Evolutionary conservation across 495 filamentous ascomycete genomes (phyloP), one percentile per base, ranked within the genome.

Genomic region (Hypoxylon crocopeplum): DNA sequence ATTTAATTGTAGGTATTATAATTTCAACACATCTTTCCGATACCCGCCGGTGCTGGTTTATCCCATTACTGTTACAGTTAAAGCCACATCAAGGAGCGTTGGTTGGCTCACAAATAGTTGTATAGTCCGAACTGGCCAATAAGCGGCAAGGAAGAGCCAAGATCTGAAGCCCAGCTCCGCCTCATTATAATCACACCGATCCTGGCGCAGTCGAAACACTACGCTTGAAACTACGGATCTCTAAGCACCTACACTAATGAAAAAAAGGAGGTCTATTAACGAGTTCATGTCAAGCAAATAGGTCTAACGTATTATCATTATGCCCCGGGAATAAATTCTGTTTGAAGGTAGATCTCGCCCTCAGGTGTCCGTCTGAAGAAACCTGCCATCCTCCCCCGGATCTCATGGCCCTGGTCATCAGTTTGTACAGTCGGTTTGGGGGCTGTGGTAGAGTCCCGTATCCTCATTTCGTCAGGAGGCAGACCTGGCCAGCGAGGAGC

Each of bases 391-490:
- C 57, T 61, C 7, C 56, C 62, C 7, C 25, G 25, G 6, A 47
- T 16, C 29, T 38, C 46, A 19, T 46, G 47, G 8, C 39, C 56
- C 5, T 25, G 24, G 2, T 47, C 37, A 32, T 58, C 52, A 5
- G 45, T 21, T n/a, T 52, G 44, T 7, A 48, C 22, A 7, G 37
- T n/a, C 10, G 32, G 32, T 7, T 29, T 6, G 5, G 53, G 45
- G 16, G 42, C 47, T 13, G 33, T 68, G 2, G 57, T 39, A 8
- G 52, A 42, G 27, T 68, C 66, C 7, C 57, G 48, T 20, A 68
- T 33, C 36, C 66, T 66, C 48, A 51, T 37, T 17, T 65, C 62
- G 25, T 68, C 66, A 22, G 66, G 66, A 0, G 65, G 66, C 1
- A 62, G 10, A 13, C 45, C 62, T 7, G 62, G 62, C 42, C 54